phyloP scores from a whole-genome alignment of 257 asterid species.

The Fraxinus americana region DNA sequence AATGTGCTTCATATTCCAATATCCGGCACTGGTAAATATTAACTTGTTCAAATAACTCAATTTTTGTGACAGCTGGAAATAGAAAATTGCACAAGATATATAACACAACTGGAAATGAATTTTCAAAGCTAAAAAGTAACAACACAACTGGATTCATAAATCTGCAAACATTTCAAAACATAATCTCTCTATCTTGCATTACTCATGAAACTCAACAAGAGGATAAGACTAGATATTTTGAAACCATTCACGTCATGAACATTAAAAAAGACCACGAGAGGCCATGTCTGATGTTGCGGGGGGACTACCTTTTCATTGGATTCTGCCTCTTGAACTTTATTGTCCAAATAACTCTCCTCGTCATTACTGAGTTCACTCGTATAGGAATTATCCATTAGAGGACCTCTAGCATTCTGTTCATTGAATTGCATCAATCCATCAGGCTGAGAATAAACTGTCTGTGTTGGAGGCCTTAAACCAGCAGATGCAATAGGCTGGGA shows the following conservation, averaged over 20 bases:
- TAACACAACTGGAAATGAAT: background rate
- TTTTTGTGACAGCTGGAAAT: constrained; percentile 2
- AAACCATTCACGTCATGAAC: constrained; percentile 5
- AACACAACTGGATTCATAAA: background rate
- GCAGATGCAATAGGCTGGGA: constrained; percentile 51
- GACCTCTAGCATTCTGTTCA: constrained; percentile 55
- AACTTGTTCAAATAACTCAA: constrained; percentile 15
- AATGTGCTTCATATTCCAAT: constrained; percentile 7
- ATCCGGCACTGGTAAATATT: constrained; percentile 4
- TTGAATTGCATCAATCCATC: constrained; percentile 63
- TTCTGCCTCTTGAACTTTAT: constrained; percentile 55
- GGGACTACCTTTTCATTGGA: constrained; percentile 57
- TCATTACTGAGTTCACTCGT: constrained; percentile 60
- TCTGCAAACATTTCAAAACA: constrained; percentile 24
- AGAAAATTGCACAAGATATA: background rate
- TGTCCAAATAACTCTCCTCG: constrained; percentile 41
- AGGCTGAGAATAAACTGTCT: constrained; percentile 51
- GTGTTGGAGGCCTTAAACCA: constrained; percentile 73
- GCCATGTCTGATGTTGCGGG: background rate
- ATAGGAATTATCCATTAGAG: constrained; percentile 46
- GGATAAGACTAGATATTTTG: constrained; percentile 20
- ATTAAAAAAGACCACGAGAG: constrained; percentile 5
- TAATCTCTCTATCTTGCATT: background rate
- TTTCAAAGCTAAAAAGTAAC: background rate
- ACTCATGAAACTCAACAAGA: background rate